Evolutionary conservation across 495 filamentous ascomycete species (phyloP), one percentile per base, ranked within the genome.

Genomic region (Daldinia loculata): DNA sequence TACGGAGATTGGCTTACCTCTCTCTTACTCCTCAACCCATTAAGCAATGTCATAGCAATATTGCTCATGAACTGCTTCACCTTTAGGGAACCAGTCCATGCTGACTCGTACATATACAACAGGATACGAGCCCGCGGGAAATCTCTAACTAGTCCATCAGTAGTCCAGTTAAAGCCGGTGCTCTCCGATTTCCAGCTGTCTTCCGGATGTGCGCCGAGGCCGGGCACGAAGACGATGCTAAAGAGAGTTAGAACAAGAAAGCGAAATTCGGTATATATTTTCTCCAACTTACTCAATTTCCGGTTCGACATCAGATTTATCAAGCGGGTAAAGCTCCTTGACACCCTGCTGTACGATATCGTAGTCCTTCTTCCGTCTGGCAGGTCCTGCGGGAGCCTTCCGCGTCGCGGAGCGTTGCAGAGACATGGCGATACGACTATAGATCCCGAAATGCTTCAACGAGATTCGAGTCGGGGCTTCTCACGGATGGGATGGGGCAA

Each of bases 151-250:
- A 78, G 48, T 1, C 75, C 76, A 19, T 78, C 74, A 14, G 63
- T 77, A 22, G 88, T 87, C 89, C 89, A 90, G 73, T 87, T 90
- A 52, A 84, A 82, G 50, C 82, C 81, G 6, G 80, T 80, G 22
- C 72, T 78, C 59, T 84, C 82, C 41, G 83, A 86, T 14, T 85
- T 87, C 89, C 89, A 90, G 32, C 87, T 87, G 12, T 88, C 80
- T 34, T 88, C 79, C 4, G 89, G 87, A 59, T 89, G 79, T 19
- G 89, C 89, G 56, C 89, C 89, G 12, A 91, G 75, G 26, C 89
- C 89, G 62, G 90, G 89, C 32, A 91, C 88, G 60, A 89, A 84
- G 15, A 89, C 87, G 48, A 89, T 84, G 68, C 76, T 78, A 56
- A 7, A 17, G 8, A 61, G 0, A 7, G 26, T 75, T 53, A 77